Conservation (phyloP, 2,329 filamentous ascomycete genomes). For the Cercospora janseana region DNA sequence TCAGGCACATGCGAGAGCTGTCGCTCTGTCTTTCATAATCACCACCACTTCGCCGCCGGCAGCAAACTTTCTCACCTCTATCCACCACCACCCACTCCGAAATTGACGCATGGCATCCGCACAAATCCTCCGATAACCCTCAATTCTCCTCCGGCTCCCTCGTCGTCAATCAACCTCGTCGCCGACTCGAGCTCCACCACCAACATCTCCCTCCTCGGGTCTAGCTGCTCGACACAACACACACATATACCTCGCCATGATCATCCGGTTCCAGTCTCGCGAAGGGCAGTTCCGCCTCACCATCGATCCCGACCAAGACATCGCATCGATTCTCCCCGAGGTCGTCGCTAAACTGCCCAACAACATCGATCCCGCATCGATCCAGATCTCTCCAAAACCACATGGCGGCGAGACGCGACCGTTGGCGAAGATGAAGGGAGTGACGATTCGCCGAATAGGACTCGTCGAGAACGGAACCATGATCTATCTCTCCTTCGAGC, state of each 20-base stretch:
- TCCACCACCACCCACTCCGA: slow-evolving; percentile 5
- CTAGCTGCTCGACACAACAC: slow-evolving; percentile 8
- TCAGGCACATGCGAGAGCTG: slow-evolving; percentile 4
- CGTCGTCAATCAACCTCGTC: slow-evolving; percentile 6
- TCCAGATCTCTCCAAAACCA: slow-evolving; percentile 60
- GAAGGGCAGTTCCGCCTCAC: slow-evolving; percentile 89
- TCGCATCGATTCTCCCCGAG: slow-evolving; percentile 57
- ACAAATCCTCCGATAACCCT: slow-evolving; percentile 6
- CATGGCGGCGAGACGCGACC: slow-evolving; percentile 58
- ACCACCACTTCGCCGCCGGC: slow-evolving; percentile 9
- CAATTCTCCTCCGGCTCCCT: neutral
- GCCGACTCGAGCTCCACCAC: slow-evolving; percentile 4
- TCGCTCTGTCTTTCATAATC: slow-evolving; percentile 11
- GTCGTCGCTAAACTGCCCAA: slow-evolving; percentile 61
- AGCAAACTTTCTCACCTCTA: slow-evolving; percentile 1
- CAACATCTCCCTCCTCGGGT: slow-evolving; percentile 8
- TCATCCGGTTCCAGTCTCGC: slow-evolving; percentile 82
- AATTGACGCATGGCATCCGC: slow-evolving; percentile 4
- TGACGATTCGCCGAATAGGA: slow-evolving; percentile 58
- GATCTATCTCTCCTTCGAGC: slow-evolving; percentile 77
- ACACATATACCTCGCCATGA: slow-evolving; percentile 57
- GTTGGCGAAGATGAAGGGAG: slow-evolving; percentile 52
- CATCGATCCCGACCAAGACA: slow-evolving; percentile 71
- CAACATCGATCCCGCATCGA: slow-evolving; percentile 53
- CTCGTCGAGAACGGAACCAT: slow-evolving; percentile 70